Percentiles rank a stretch among this genome's conserved stretches.
phyloP scores from a whole-genome alignment of 139 green algal species.

The Micractinium sp. region DNA sequence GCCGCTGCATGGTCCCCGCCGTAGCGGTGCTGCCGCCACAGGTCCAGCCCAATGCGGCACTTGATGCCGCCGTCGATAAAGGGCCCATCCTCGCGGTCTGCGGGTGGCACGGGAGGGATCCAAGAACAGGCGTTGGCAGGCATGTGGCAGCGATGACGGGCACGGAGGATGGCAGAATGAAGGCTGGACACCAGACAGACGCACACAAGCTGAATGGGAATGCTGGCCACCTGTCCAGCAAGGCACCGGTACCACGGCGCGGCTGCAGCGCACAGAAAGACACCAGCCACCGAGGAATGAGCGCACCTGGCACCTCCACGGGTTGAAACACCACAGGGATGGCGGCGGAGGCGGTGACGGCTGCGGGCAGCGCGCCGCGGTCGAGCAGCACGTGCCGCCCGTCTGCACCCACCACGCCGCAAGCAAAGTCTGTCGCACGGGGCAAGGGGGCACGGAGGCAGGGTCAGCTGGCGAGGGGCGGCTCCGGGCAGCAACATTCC shows the following conservation, averaged over 20 bases:
- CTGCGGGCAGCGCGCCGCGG: slow-evolving; percentile 79
- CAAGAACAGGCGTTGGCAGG: no score
- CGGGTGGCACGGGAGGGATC: not conserved
- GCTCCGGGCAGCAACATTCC: no score
- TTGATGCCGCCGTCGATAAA: slow-evolving; percentile 87
- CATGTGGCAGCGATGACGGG: no score
- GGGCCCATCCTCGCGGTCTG: slow-evolving; percentile 51
- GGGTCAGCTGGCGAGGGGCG: not conserved
- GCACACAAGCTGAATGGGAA: no score
- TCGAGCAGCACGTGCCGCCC: slow-evolving; percentile 78
- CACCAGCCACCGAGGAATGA: not conserved
- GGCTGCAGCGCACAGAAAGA: not conserved
- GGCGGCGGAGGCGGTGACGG: slow-evolving; percentile 86
- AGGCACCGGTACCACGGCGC: not conserved
- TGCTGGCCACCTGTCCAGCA: no score
- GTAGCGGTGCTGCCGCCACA: slow-evolving; percentile 67
- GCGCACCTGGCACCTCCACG: slow-evolving; percentile 75
- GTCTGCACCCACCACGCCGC: slow-evolving; percentile 65
- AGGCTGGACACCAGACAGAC: no score
- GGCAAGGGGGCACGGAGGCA: not conserved
- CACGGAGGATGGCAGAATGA: no score
- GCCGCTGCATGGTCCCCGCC: not conserved
- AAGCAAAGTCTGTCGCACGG: slow-evolving; percentile 70
- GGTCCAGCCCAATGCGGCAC: slow-evolving; percentile 77
- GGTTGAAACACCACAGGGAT: slow-evolving; percentile 85